Base-by-base conservation (phyloP, 2,329 filamentous ascomycete genomes). In the Triangularia setosa region DNA sequence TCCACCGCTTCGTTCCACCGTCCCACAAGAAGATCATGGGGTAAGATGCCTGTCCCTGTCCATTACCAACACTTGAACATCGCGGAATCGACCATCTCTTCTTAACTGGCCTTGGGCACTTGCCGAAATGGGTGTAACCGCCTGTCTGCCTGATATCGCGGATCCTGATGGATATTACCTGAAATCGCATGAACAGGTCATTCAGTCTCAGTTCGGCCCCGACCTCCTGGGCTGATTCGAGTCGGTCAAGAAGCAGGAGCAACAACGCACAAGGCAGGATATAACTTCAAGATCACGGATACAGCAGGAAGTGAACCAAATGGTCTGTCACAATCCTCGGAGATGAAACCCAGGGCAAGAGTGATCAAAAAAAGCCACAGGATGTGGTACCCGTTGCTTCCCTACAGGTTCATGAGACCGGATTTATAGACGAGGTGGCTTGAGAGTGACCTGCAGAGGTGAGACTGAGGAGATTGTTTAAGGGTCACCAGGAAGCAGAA, bases 21-120 rank as follows among this genome's bases (percentile, higher is more conserved):
- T 23, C 33, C 57, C 57, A 21, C 57, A 24, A 24, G 18, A 23
- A 27, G 57, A 59, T 59, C 57, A 59, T 59, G 57, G 58, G 35
- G 58, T 53, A 30, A 18, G 33, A 30, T 40, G n/a, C 14, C 9
- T 44, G 40, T 18, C 40, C 58, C 58, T 60, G 58, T 33, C 40
- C 12, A 40, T 25, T 59, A 18, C 27, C 53, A 16, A 24, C 14
- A 40, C 35, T 40, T 14, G 7, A 33, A 33, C 30, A 33, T 33
- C 5, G 30, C 11, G 2, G 30, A 33, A 18, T 21, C 40, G 7
- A 40, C 14, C 12, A 1, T 48, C n/a, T 21, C n/a, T 7, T 40
- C 33, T 40, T n/a, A n/a, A 40, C 33, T 40, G 33, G 33, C 33
- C 33, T 1, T n/a, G 40, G 21, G n/a, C 40, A 48, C n/a, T 48